phyloP scores from a whole-genome alignment of 768 basidiomycete genomes.

The Fomitopsis pulvina region DNA sequence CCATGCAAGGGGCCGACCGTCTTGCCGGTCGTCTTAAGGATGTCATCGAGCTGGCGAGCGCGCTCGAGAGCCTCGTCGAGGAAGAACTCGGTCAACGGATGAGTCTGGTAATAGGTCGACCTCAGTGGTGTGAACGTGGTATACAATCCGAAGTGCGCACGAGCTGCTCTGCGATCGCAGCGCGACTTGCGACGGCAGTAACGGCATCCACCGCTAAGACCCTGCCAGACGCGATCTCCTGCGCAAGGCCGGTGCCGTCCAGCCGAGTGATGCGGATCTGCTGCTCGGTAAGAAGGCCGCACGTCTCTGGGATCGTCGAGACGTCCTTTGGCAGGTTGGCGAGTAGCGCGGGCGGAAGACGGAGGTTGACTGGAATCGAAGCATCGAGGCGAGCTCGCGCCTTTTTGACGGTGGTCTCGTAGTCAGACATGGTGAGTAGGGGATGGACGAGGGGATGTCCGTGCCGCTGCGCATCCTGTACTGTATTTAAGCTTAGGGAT shows the following conservation, averaged over 20 bases:
- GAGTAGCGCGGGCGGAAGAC: background rate
- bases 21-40: slow-evolving; percentile 16
- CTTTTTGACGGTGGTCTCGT: background rate
- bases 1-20: background rate
- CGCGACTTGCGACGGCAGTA: slow-evolving; percentile 42
- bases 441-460: background rate
- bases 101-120: background rate
- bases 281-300: slow-evolving; percentile 25
- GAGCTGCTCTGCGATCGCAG: slow-evolving; percentile 46
- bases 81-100: slow-evolving; percentile 35
- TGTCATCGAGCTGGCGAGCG: slow-evolving; percentile 36
- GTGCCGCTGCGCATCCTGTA: background rate
- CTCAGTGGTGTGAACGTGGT: background rate
- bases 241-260: slow-evolving; percentile 29
- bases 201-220: slow-evolving; percentile 34
- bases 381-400: background rate
- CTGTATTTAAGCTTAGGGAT: background rate
- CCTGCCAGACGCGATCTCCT: slow-evolving; percentile 22
- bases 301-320: slow-evolving; percentile 24
- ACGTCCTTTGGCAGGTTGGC: slow-evolving; percentile 22
- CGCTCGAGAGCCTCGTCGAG: slow-evolving; percentile 34
- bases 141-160: background rate
- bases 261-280: slow-evolving; percentile 30
- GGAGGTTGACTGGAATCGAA: background rate
- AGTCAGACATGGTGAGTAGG: background rate